Base-by-base conservation (phyloP, 176 grass and related monocot species). In the Oryza meridionalis region DNA sequence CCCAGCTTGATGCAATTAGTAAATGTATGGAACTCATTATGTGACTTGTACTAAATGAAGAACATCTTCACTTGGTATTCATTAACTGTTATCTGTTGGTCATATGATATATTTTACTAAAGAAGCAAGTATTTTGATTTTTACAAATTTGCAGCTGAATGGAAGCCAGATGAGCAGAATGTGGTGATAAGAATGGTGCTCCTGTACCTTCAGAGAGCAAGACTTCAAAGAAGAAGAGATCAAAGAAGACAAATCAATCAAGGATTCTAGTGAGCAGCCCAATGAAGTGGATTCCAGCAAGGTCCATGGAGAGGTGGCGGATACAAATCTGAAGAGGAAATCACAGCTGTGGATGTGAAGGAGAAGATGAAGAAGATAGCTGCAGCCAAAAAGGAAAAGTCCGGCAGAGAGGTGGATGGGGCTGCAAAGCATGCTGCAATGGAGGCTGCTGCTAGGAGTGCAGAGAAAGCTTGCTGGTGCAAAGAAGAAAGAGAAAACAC, bases 401-500 rank as follows among this genome's bases (percentile, higher is more conserved):
- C 73, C 14, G 86, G 35, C 61, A 94, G 85, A 94, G 85, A 94
- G 66, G 69, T 88, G 71, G 92, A 91, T 69, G 81, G 66, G 21
- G 92, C 92, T 11, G 89, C 86, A 19, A 94, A 79, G 50, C 87
- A 81, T 81, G 89, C 84, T 43, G 62, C 89, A 6, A 75, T 80
- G 45, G 89, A 94, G 73, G 81, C 86, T 4, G 89, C 89, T 50
- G 89, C 92, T 47, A 94, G 92, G 81, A 91, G 67, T 62, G 89
- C 92, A 16, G n/a, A n/a, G n/a, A n/a, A 88, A 78, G 32, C 86
- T 94, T 19, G 84, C 89, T 22, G 89, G 86, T 45, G 89, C 92
- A 16, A 94, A 94, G 76, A 91, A 94, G 86, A 94, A 89, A 84
- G 92, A 94, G 81, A 94, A 94, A 77, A 89, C 64, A 66, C 92